Percentiles rank a stretch among this genome's conserved stretches.
These are phyloP conservation scores for Rhododendron henanense DNA, from an alignment of 148 eudicot species.

Conservation along the genomic window DNA sequence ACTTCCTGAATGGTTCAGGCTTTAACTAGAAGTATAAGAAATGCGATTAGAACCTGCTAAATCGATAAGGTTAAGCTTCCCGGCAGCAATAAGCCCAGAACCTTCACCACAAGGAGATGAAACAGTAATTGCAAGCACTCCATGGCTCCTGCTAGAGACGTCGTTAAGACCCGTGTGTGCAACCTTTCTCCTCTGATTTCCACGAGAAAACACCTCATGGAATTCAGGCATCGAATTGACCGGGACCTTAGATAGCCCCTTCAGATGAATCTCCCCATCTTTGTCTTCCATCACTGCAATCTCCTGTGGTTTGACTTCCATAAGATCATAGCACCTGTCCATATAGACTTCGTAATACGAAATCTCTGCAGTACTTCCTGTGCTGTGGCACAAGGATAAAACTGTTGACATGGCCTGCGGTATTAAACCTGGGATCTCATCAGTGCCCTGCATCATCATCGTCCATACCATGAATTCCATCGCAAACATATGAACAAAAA, in stretches of 20 bases:
- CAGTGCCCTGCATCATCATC: constrained; percentile 61
- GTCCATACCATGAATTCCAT: neutral
- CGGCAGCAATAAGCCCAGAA: constrained; percentile 25
- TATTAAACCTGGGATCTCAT: constrained; percentile 71
- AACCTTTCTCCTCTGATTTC: constrained; percentile 74
- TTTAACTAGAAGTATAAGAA: neutral
- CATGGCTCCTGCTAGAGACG: constrained; percentile 94
- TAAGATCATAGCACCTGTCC: constrained; percentile 85
- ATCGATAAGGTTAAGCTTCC: constrained; percentile 90
- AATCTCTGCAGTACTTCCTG: constrained; percentile 49
- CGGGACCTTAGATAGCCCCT: constrained; percentile 59
- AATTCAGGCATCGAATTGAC: constrained; percentile 61
- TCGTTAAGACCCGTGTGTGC: constrained; percentile 83
- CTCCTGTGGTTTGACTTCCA: constrained; percentile 69
- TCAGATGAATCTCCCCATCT: constrained; percentile 68
- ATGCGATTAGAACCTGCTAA: constrained; percentile 57
- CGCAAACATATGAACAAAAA: neutral
- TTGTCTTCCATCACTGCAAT: constrained; percentile 70
- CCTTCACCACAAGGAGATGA: constrained; percentile 39
- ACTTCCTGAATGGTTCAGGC: neutral
- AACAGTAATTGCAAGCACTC: constrained; percentile 57
- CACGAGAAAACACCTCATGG: constrained; percentile 54
- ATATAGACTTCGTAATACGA: constrained; percentile 88
- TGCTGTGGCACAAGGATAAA: constrained; percentile 54
- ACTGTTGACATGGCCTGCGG: constrained; percentile 58